Conservation (phyloP, 1,284 basidiomycete species). For the Trichosporon coremiiforme region DNA sequence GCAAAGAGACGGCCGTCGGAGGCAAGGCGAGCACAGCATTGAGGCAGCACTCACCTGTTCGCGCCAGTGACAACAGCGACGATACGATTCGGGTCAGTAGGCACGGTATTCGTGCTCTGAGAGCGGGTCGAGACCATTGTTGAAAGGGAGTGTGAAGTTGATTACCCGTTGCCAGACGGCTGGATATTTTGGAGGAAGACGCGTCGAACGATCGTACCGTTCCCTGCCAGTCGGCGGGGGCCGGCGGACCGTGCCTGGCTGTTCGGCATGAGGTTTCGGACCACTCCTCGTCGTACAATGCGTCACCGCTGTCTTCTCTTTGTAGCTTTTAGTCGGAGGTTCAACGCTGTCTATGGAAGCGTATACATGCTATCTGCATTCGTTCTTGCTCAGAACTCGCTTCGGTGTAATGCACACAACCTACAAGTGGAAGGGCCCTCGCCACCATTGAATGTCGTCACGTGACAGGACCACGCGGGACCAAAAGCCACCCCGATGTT, state of each 20-base stretch:
- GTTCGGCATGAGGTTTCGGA: not conserved
- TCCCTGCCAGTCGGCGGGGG: not conserved
- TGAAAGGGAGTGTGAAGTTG: not conserved
- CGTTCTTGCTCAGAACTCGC: no score
- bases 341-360: no score
- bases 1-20: not conserved
- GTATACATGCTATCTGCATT: no score
- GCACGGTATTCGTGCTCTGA: not conserved
- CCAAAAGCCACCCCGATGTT: not conserved
- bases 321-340: no score
- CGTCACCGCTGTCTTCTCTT: no score
- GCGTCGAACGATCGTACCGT: not conserved
- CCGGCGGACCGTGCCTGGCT: not conserved
- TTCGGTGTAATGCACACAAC: not conserved
- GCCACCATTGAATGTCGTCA: not conserved
- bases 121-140: conserved; percentile 22
- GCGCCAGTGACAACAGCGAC: conserved; percentile 68
- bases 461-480: not conserved
- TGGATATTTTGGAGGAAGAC: not conserved
- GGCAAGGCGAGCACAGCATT: not conserved
- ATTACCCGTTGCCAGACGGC: not conserved
- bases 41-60: conserved; percentile 61
- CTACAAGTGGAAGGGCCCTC: no score
- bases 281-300: not conserved
- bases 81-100: conserved; percentile 30